phyloP scores from a whole-genome alignment of 441 rosid genomes.

The Lepidium campestre region DNA sequence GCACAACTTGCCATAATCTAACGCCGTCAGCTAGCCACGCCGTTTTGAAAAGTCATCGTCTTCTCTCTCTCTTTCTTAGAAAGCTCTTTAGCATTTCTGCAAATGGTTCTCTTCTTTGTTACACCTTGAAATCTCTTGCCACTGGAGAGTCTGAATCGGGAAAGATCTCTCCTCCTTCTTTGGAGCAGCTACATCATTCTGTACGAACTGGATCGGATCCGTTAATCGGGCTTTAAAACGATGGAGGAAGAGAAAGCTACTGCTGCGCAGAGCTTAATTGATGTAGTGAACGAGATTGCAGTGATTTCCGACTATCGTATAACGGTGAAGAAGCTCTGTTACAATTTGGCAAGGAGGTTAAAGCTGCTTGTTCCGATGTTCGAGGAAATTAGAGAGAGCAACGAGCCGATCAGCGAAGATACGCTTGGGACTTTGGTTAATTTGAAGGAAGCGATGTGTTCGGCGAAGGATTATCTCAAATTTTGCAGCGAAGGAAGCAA shows the following conservation, averaged over 20 bases:
- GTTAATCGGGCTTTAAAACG: not conserved
- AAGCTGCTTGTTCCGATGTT: slow-evolving; percentile 33
- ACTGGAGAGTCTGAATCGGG: not conserved
- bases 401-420: slow-evolving; percentile 20
- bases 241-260: slow-evolving; percentile 31
- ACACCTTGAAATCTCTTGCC: not conserved
- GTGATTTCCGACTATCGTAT: slow-evolving; percentile 19
- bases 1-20: not conserved
- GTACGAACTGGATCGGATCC: slow-evolving; percentile 15
- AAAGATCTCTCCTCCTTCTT: not conserved
- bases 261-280: slow-evolving; percentile 25
- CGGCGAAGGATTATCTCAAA: slow-evolving; percentile 23
- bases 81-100: slow-evolving; percentile 30
- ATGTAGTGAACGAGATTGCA: slow-evolving; percentile 28
- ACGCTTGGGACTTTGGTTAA: slow-evolving; percentile 16
- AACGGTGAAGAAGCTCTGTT: slow-evolving; percentile 28
- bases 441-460: slow-evolving; percentile 20
- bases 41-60: slow-evolving; percentile 25
- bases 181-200: not conserved
- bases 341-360: slow-evolving; percentile 31
- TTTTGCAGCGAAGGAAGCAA: slow-evolving; percentile 33
- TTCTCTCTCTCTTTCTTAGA: slow-evolving; percentile 41
- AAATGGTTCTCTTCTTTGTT: slow-evolving; percentile 15
- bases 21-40: slow-evolving; percentile 18
- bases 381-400: slow-evolving; percentile 26